Evolutionary conservation across 192 early-diverging fungal genomes (phyloP).

Genomic region (Coemansia pectinata): DNA sequence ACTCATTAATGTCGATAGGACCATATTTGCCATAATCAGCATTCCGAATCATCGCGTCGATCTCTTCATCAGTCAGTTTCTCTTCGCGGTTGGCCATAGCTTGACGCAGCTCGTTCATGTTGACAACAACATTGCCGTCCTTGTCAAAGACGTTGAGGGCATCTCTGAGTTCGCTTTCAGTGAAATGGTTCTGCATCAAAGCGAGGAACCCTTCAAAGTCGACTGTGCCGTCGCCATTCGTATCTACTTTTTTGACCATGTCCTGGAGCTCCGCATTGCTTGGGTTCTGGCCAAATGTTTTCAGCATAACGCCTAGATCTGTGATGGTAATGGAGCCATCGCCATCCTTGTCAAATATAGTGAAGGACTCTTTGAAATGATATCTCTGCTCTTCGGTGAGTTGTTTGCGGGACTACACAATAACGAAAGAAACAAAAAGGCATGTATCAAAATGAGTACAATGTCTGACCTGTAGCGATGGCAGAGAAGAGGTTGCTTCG

Average conservation of each 20-base stretch:
- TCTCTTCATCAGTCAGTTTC: conserved; percentile 74
- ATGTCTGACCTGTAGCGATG: background rate
- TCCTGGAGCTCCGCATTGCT: conserved; percentile 93
- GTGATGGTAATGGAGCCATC: conserved; percentile 85
- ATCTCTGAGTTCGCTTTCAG: conserved; percentile 79
- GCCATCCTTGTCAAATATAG: conserved; percentile 93
- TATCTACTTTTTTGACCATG: conserved; percentile 93
- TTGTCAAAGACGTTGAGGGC: conserved; percentile 97
- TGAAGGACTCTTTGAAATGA: conserved; percentile 83
- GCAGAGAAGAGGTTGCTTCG: background rate
- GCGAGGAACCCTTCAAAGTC: conserved; percentile 94
- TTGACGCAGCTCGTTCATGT: conserved; percentile 81
- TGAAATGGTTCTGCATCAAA: conserved; percentile 87
- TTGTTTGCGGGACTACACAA: background rate
- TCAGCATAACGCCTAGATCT: conserved; percentile 91
- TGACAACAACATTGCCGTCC: conserved; percentile 87
- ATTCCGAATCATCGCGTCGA: conserved; percentile 75
- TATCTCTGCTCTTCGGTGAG: conserved; percentile 8
- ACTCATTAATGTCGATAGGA: conserved; percentile 88
- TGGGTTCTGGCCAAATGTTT: conserved; percentile 86
- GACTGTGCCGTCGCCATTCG: conserved; percentile 89
- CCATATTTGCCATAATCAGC: conserved; percentile 85
- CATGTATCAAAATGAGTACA: background rate
- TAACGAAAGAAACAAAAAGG: background rate
- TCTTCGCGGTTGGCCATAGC: conserved; percentile 91